Conservation (phyloP, 2,329 filamentous ascomycete genomes). For the Colletotrichum cereale region DNA sequence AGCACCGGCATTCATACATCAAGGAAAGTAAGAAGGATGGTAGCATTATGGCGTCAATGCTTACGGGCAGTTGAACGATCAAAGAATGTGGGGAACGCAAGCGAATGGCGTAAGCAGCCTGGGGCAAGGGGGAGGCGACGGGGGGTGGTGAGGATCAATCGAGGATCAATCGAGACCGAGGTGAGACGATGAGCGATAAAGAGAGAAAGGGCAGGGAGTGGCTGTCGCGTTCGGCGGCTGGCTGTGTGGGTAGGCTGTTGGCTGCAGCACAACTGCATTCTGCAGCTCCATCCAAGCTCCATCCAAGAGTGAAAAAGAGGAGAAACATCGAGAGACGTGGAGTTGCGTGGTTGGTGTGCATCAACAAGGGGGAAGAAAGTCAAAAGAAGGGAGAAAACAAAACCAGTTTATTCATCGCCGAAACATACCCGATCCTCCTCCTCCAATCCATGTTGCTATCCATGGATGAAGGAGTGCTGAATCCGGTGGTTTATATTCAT, state of each 20-base stretch:
- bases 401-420: not conserved
- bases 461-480: not conserved
- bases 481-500: not conserved
- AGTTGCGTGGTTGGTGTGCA: slow-evolving; percentile 6
- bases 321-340: slow-evolving; percentile 13
- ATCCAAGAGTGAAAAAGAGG: not conserved
- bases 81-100: slow-evolving; percentile 16
- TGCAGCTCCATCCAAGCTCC: not conserved
- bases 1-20: not conserved
- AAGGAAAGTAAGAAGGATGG: not conserved
- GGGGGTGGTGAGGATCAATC: no score
- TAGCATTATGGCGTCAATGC: not conserved
- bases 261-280: slow-evolving; percentile 12
- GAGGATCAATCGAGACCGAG: slow-evolving; percentile 8
- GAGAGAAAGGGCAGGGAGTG: not conserved
- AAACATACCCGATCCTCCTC: not conserved
- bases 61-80: not conserved
- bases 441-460: not conserved
- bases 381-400: not conserved
- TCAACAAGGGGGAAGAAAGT: not conserved
- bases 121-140: not conserved
- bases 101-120: not conserved
- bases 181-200: not conserved
- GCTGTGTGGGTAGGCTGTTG: not conserved
- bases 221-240: slow-evolving; percentile 18